Conservation (phyloP, 2,329 filamentous ascomycete genomes). For the Diatrype stigma region DNA sequence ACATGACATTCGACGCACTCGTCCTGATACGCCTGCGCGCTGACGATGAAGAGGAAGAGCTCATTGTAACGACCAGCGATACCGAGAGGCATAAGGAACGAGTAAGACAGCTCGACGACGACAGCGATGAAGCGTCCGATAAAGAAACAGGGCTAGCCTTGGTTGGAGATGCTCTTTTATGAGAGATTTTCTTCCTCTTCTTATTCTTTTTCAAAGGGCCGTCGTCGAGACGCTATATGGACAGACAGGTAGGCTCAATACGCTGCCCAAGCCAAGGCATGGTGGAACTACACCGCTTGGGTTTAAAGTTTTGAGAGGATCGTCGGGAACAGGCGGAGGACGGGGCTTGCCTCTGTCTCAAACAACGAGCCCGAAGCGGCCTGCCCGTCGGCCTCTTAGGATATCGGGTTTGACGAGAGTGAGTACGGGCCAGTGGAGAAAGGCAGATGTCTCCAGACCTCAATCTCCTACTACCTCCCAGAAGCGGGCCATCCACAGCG, state of each 20-base stretch:
- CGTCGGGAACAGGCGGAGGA: not conserved
- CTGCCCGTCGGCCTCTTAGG: conserved; percentile 15
- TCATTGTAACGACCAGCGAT: conserved; percentile 25
- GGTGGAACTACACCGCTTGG: not conserved
- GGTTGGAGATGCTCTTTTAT: conserved; percentile 1
- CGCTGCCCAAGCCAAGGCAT: not conserved
- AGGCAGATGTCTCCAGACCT: conserved; percentile 10
- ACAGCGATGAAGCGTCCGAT: not conserved
- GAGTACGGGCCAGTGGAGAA: conserved; percentile 19
- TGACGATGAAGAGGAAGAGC: conserved; percentile 35
- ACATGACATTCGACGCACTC: conserved; percentile 48
- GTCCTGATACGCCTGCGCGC: conserved; percentile 43
- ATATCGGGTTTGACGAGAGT: conserved; percentile 13
- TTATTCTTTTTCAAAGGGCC: too few species aligned
- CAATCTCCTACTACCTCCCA: not conserved
- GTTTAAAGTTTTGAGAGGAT: not conserved
- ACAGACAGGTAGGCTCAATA: not conserved
- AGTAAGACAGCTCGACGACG: not conserved
- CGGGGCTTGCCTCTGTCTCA: conserved; percentile 13
- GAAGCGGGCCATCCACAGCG: conserved; percentile 6
- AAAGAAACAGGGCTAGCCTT: not conserved
- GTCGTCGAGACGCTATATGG: not conserved
- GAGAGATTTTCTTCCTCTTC: too few species aligned
- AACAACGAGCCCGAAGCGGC: conserved; percentile 11
- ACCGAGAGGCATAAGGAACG: conserved; percentile 2